These are phyloP conservation scores for Chrysanthemum lavandulifolium DNA, from an alignment of 129 eudicot genomes.

Conservation along the genomic window DNA sequence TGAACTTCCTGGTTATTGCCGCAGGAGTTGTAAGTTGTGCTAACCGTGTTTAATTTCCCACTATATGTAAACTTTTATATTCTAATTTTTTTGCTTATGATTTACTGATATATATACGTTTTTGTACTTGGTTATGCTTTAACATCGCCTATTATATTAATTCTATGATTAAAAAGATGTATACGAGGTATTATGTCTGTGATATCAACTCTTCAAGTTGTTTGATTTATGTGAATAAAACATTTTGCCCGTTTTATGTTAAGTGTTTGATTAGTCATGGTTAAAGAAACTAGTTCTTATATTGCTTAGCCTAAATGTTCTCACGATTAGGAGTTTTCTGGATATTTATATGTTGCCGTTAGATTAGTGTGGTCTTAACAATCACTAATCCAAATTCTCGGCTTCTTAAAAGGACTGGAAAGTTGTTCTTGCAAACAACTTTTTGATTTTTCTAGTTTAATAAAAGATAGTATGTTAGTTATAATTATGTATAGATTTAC, in stretches of 20 bases:
- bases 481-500: no score
- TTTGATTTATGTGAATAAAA: background rate
- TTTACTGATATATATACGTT: conserved; percentile 18
- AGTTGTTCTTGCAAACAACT: no score
- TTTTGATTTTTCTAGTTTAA: no score
- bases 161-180: conserved; percentile 10
- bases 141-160: background rate
- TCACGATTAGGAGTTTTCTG: no score
- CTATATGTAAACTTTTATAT: conserved; percentile 14
- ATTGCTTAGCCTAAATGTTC: background rate
- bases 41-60: conserved; percentile 26
- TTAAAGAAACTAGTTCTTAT: no score
- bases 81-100: background rate
- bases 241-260: background rate
- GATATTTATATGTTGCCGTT: no score
- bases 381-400: no score
- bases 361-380: no score
- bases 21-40: conserved; percentile 79
- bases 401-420: no score
- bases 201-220: background rate
- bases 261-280: no score
- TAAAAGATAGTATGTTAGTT: no score
- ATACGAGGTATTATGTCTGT: background rate
- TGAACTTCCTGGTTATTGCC: conserved; percentile 72
- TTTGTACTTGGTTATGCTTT: conserved; percentile 6